Conservation (phyloP, 768 basidiomycete genomes). For the Naganishia friedmannii region DNA sequence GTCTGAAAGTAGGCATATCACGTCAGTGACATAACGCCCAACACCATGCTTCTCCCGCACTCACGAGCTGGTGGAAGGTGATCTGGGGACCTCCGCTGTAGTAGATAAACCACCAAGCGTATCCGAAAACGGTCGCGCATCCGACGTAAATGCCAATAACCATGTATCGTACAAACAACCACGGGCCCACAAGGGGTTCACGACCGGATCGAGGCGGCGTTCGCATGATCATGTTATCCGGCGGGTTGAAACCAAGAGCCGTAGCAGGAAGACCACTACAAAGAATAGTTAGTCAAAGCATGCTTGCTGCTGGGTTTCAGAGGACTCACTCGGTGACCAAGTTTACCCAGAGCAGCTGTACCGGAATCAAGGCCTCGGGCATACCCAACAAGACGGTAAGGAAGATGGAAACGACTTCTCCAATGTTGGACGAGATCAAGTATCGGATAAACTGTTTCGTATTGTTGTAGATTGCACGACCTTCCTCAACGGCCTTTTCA, state of each 20-base stretch:
- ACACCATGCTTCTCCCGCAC: slow-evolving; percentile 49
- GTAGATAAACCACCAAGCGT: slow-evolving; percentile 98
- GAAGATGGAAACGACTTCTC: slow-evolving; percentile 93
- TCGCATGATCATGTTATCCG: slow-evolving; percentile 91
- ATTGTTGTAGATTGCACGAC: slow-evolving; percentile 96
- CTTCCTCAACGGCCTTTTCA: slow-evolving; percentile 94
- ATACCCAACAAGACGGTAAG: slow-evolving; percentile 94
- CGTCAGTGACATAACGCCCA: background rate
- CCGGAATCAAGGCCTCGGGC: slow-evolving; percentile 98
- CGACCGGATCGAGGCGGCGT: slow-evolving; percentile 84
- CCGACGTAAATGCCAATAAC: slow-evolving; percentile 92
- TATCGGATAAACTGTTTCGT: slow-evolving; percentile 99
- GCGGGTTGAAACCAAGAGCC: slow-evolving; percentile 94
- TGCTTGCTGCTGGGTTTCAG: too few species aligned
- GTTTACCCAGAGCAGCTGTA: slow-evolving; percentile 98
- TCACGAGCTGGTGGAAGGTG: slow-evolving; percentile 82
- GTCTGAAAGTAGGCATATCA: slow-evolving; percentile 60
- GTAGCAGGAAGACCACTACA: slow-evolving; percentile 75
- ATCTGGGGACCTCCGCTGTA: slow-evolving; percentile 89
- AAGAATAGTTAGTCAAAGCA: background rate
- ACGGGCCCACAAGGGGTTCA: slow-evolving; percentile 84
- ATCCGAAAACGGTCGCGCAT: slow-evolving; percentile 90
- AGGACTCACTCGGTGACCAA: slow-evolving; percentile 75
- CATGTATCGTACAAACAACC: slow-evolving; percentile 95
- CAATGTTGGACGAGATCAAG: slow-evolving; percentile 94